Evolutionary conservation across 148 eudicot species (phyloP), one percentile per base, ranked within the genome.

Genomic region (Camellia granthamiana): DNA sequence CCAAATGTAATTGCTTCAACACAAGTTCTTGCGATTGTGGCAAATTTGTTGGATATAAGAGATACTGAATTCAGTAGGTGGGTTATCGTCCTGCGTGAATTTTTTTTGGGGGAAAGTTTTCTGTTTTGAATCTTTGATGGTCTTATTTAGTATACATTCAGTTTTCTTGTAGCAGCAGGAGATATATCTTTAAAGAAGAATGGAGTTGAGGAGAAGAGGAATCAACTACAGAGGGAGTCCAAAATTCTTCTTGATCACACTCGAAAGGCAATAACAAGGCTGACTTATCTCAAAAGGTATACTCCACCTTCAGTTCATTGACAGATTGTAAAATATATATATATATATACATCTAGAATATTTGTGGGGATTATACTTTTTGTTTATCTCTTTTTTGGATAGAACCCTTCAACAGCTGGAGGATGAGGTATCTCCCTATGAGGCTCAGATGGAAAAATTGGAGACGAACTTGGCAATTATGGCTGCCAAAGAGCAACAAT

Each of bases 11-110:
- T 92, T 58, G 83, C 88, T 51, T 87, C 91, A 10, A 82, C 93
- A 68, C 90, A 92, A 84, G 92, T 90, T 82, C 85, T 89, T 67
- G 84, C 88, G 1, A 83, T 43, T 77, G 85, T 90, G 46, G 91
- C 91, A 64, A 87, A 89, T 84, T 81, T 89, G 78, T 76, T 93
- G 84, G 89, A 93, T 73, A 89, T 91, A 72, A 90, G 96, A 88
- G 99, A 95, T 81, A 95, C 97, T 3, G 99, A 95, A 85, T 65
- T 93, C 76, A 93, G 95, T 84, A 93, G 99, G 99, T 93, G 82
- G 67, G 86, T 79, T 16, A 18, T 55, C 38, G 78, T 21, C 43
- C 66, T 74, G 73, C 65, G 44, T 66, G 8, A 3, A 5, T 62
- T 9, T 13, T 56, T 65, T 19, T 56, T 58, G 69, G 23, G 23